Conservation (phyloP, 345 rosid genomes). For the Moringa oleifera region DNA sequence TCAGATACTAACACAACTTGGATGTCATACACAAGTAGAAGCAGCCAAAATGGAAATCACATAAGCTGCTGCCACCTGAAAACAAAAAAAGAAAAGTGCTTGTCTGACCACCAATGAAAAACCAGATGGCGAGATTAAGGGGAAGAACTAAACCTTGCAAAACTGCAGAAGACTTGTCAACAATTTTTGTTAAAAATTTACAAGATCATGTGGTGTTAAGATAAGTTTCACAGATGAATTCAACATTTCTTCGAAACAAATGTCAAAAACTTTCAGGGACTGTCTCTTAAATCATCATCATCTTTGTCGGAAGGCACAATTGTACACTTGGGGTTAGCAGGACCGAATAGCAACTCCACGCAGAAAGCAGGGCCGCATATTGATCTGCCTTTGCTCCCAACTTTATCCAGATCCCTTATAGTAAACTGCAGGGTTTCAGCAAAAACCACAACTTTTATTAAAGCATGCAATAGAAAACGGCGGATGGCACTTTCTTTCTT, state of each 20-base stretch:
- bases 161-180: background rate
- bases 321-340: slow-evolving; percentile 44
- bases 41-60: too few species aligned
- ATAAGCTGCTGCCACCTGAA: slow-evolving; percentile 6
- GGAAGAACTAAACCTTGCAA: background rate
- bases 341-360: slow-evolving; percentile 79
- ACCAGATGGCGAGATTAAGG: slow-evolving; percentile 6
- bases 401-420: slow-evolving; percentile 63
- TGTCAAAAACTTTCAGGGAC: background rate
- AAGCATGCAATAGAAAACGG: background rate
- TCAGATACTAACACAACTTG: too few species aligned
- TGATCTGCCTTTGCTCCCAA: slow-evolving; percentile 64
- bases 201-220: background rate
- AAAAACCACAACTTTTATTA: background rate
- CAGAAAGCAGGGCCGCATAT: slow-evolving; percentile 76
- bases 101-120: too few species aligned
- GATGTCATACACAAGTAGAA: too few species aligned
- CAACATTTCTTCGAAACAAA: background rate
- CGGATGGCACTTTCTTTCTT: too few species aligned
- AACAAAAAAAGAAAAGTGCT: slow-evolving; percentile 5
- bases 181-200: background rate
- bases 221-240: background rate
- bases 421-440: slow-evolving; percentile 40
- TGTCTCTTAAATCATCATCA: slow-evolving; percentile 1
- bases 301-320: background rate